Percentiles rank a stretch among this genome's conserved stretches.
Conservation (phyloP, 2,329 filamentous ascomycete species). For the Aurifilum marmelostoma region DNA sequence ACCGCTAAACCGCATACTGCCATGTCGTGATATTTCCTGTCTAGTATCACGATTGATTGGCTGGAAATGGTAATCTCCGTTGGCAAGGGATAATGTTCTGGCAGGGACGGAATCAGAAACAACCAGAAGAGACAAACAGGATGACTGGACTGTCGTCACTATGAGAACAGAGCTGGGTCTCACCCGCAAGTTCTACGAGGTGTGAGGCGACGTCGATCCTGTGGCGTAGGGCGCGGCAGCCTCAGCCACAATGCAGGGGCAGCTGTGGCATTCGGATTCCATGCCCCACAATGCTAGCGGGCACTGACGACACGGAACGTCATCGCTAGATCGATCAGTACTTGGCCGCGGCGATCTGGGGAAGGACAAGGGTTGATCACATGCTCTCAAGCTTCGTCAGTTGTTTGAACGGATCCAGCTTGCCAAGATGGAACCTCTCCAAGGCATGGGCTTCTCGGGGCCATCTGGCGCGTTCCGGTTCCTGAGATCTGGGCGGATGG, state of each 20-base stretch:
- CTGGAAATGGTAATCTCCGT: not conserved
- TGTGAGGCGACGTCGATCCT: constrained; percentile 8
- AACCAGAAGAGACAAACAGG: not conserved
- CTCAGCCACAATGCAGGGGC: constrained; percentile 2
- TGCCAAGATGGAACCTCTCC: no score
- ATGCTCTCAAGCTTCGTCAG: not conserved
- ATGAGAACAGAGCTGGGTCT: not conserved
- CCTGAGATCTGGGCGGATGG: not conserved
- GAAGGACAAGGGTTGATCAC: not conserved
- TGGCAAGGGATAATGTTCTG: not conserved
- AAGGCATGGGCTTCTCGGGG: not conserved
- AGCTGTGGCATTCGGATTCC: not conserved
- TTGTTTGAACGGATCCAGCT: not conserved
- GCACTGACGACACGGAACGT: constrained; percentile 13
- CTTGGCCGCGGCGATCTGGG: not conserved
- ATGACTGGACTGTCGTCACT: constrained; percentile 5
- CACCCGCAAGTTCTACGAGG: not conserved
- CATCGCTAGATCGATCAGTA: not conserved
- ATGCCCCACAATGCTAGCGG: not conserved
- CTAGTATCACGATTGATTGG: not conserved
- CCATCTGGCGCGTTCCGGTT: not conserved
- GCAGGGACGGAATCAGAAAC: not conserved
- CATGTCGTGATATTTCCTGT: not conserved
- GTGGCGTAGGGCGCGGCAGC: constrained; percentile 7
- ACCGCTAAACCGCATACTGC: not conserved